Evolutionary conservation across 768 basidiomycete species (phyloP), one percentile per base, ranked within the genome.

Genomic region (Obba rivulosa): DNA sequence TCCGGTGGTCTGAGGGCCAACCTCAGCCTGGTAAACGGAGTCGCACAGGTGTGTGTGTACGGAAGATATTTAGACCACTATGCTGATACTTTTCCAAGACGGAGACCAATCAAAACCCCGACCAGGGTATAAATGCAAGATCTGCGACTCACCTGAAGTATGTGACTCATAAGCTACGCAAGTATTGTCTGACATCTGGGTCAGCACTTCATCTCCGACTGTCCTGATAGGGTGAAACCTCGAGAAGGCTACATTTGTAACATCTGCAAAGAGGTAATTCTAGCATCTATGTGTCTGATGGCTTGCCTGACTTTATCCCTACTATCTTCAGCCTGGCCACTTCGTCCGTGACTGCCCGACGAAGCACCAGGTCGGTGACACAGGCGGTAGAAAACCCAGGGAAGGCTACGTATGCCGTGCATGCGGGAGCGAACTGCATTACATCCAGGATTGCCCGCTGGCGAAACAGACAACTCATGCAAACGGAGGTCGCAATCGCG

Each of bases 331-430:
- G 79, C 74, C 85, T 34, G 92, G 86, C 24, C 93, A 96, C 63
- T 82, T 87, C 58, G 79, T 95, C 46, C 84, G 88, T 34, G 91
- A 95, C 62, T 95, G 92, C 66, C 92, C 94, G 1, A 83, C 84
- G 9, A 79, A 78, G 62, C 76, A 87, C 56, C 81, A 81, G 20
- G 71, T 79, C 3, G 90, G 89, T 11, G 89, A 92, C 61, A 91
- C 88, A 1, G 89, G 88, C 13, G 87, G 88, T 8, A 78, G 74
- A 38, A 89, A 89, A 60, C 91, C 92, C 7, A 86, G 77, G 42
- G 77, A 83, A 51, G 91, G 89, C 46, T 98, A 98, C 58, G 78
- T 88, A 11, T 98, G 94, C 67, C 79, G 90, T 34, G 91, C 92
- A 1, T 98, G 94, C 65, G 92, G 87, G 34, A 90, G 87, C 60